phyloP scores from a whole-genome alignment of 306 rosid species.

The Hippophae rhamnoides region DNA sequence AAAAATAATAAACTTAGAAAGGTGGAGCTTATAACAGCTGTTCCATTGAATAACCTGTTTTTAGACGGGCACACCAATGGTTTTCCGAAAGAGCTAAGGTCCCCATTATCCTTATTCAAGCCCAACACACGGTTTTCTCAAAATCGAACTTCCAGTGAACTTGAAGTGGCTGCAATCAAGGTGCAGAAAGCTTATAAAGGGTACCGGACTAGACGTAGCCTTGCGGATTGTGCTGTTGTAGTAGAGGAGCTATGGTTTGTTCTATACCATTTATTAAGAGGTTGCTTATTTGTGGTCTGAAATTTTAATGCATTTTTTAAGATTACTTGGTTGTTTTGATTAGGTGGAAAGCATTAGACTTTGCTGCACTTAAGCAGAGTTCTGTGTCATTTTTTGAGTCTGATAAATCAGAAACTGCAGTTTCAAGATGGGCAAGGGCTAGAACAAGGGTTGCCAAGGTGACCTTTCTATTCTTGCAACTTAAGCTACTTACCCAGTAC shows the following conservation, averaged over 20 bases:
- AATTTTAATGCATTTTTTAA: neutral
- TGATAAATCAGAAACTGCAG: conserved; percentile 53
- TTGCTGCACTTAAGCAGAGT: conserved; percentile 38
- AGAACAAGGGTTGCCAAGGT: conserved; percentile 87
- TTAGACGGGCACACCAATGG: conserved; percentile 10
- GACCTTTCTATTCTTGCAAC: neutral
- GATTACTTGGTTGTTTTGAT: neutral
- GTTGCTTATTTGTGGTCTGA: neutral
- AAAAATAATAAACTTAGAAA: conserved; percentile 31
- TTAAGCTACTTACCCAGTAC: neutral
- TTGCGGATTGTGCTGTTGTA: conserved; percentile 82
- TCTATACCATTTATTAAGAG: conserved; percentile 13
- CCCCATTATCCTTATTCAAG: conserved; percentile 19
- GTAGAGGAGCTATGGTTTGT: conserved; percentile 80
- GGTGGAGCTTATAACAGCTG: conserved; percentile 28
- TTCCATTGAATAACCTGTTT: conserved; percentile 22
- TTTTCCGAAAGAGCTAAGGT: conserved; percentile 12
- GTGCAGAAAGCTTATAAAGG: conserved; percentile 72
- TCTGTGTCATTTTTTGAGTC: conserved; percentile 49
- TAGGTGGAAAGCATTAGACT: conserved; percentile 85
- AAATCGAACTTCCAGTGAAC: conserved; percentile 14
- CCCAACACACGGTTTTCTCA: too few relatives aligned
- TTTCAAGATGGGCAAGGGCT: conserved; percentile 74
- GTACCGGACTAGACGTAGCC: conserved; percentile 55
- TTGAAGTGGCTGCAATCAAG: conserved; percentile 50